phyloP scores from a whole-genome alignment of 208 protist genomes.

The Leishmania tarentolae region DNA sequence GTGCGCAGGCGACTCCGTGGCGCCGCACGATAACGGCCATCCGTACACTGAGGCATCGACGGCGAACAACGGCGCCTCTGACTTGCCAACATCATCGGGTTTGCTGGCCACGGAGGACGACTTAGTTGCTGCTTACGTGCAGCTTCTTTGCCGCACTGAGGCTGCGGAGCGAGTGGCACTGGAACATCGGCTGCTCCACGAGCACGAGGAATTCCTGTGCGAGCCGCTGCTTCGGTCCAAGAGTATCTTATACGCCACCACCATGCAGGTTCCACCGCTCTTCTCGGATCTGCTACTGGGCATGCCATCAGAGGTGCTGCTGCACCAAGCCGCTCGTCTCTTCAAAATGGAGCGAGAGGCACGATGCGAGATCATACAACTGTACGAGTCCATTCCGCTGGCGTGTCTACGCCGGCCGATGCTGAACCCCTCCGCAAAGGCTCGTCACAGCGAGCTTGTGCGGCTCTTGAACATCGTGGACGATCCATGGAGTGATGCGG shows the following conservation, averaged over 20 bases:
- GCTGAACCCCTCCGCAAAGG: slow-evolving; percentile 46
- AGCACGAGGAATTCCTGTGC: slow-evolving; percentile 39
- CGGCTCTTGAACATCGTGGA: slow-evolving; percentile 19
- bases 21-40: neutral
- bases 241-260: slow-evolving; percentile 24
- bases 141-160: slow-evolving; percentile 64
- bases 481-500: slow-evolving; percentile 34
- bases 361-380: slow-evolving; percentile 46
- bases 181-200: slow-evolving; percentile 38
- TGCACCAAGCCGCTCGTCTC: slow-evolving; percentile 57
- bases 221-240: slow-evolving; percentile 32
- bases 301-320: slow-evolving; percentile 41
- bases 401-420: slow-evolving; percentile 56
- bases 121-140: slow-evolving; percentile 44
- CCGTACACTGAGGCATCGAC: neutral
- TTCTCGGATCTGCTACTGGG: slow-evolving; percentile 55
- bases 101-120: slow-evolving; percentile 12
- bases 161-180: slow-evolving; percentile 62
- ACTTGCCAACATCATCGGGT: neutral
- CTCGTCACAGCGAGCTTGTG: slow-evolving; percentile 40
- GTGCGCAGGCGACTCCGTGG: neutral
- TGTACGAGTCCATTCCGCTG: slow-evolving; percentile 71
- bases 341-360: slow-evolving; percentile 58
- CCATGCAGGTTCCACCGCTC: slow-evolving; percentile 46
- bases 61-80: neutral